Percentiles rank a stretch among this genome's conserved stretches.
These are phyloP conservation scores for Brassica rapa DNA, from an alignment of 345 rosid genomes.

Conservation along the genomic window DNA sequence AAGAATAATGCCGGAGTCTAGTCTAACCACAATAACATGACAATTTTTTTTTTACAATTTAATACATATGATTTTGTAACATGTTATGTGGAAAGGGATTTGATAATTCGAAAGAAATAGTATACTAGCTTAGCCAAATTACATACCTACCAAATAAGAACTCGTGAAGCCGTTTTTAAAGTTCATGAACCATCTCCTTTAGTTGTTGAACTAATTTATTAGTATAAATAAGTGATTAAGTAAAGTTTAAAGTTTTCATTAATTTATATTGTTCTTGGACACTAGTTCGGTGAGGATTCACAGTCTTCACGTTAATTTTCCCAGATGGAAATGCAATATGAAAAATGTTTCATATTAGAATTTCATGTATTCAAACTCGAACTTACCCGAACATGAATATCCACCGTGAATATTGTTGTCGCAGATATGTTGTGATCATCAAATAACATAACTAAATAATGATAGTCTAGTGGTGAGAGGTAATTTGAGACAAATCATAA, in stretches of 20 bases:
- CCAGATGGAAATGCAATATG: neutral
- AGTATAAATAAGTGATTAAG: constrained; percentile 10
- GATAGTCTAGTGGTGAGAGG: no score
- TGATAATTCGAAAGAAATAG: neutral
- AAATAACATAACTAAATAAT: no score
- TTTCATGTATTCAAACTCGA: no score
- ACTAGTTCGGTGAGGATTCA: neutral
- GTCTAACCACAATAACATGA: constrained; percentile 39
- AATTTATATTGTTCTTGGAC: neutral
- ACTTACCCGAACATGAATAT: neutral
- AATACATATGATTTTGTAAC: constrained; percentile 13
- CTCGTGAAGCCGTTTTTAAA: constrained; percentile 27
- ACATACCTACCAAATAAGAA: constrained; percentile 26
- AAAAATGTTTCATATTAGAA: neutral
- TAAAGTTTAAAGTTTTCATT: neutral
- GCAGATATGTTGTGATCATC: no score
- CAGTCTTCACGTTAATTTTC: neutral
- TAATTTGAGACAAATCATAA: no score
- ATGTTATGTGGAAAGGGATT: constrained; percentile 26
- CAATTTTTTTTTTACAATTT: constrained; percentile 8
- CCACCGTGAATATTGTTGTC: neutral
- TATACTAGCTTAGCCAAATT: constrained; percentile 15
- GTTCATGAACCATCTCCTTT: constrained; percentile 41
- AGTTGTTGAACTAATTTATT: constrained; percentile 26
- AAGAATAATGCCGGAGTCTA: constrained; percentile 38